Evolutionary conservation across 345 rosid genomes (phyloP).

Genomic region (Erodium maritimum): DNA sequence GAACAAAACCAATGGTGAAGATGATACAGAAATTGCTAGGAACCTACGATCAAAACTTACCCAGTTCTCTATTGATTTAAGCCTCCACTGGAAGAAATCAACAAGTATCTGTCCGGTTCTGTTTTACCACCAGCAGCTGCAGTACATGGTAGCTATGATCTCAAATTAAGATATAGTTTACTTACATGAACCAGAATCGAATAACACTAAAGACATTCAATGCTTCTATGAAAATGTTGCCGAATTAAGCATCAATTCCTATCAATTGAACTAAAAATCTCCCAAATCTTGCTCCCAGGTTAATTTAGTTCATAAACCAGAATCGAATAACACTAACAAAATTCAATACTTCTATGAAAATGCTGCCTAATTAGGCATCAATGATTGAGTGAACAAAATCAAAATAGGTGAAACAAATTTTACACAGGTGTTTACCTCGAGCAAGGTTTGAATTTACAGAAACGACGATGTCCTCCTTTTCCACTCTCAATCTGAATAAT

Average conservation of each 20-base stretch:
- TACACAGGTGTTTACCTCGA: too few relatives aligned
- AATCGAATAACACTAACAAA: too few relatives aligned
- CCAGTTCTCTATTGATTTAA: constrained; percentile 91
- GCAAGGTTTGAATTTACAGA: too few relatives aligned
- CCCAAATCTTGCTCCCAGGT: neutral
- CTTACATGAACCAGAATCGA: neutral
- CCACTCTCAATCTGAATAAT: too few relatives aligned
- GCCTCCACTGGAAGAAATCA: constrained; percentile 90
- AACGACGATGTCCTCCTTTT: too few relatives aligned
- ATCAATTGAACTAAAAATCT: neutral
- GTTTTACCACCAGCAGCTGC: constrained; percentile 44
- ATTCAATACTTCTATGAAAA: too few relatives aligned
- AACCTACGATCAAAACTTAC: constrained; percentile 26
- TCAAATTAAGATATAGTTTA: neutral
- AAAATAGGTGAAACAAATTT: too few relatives aligned
- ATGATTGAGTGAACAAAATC: too few relatives aligned
- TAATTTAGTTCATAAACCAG: too few relatives aligned
- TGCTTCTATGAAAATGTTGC: neutral
- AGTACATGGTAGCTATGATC: neutral
- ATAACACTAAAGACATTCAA: neutral
- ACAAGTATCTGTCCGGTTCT: constrained; percentile 46
- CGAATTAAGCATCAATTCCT: neutral
- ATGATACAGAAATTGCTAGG: neutral
- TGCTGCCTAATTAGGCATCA: too few relatives aligned
- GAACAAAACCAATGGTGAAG: neutral